phyloP scores from a whole-genome alignment of 163 green algal species.

The Chlorella variabilis region DNA sequence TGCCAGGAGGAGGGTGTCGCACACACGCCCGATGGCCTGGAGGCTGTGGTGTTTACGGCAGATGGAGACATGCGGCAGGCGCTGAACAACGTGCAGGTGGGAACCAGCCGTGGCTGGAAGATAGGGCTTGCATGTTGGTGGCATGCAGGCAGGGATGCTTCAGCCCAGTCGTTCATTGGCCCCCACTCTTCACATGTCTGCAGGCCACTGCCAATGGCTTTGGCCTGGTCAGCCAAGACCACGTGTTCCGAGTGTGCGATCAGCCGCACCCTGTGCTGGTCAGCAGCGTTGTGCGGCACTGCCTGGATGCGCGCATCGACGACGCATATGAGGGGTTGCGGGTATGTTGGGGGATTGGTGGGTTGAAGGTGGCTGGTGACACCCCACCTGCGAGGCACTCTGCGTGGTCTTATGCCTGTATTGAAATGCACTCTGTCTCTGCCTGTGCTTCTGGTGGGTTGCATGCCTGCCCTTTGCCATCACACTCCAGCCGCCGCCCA shows the following conservation, averaged over 20 bases:
- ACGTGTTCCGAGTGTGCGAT: constrained; percentile 98
- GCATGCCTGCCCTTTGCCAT: too few species aligned
- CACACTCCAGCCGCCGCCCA: not conserved
- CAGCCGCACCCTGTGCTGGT: constrained; percentile 96
- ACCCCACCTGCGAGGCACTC: too few species aligned
- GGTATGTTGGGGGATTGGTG: constrained; percentile 54
- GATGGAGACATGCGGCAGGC: constrained; percentile 99
- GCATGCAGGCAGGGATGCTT: too few species aligned
- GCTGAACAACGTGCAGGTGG: constrained; percentile 87
- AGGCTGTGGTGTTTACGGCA: constrained; percentile 97
- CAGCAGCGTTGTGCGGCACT: constrained; percentile 77
- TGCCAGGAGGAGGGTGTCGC: constrained; percentile 60
- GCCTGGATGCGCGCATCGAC: constrained; percentile 74
- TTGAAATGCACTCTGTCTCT: too few species aligned
- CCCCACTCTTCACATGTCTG: too few species aligned
- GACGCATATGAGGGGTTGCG: constrained; percentile 83
- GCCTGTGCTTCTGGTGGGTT: not conserved
- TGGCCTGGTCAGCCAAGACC: constrained; percentile 88
- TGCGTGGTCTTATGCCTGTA: too few species aligned
- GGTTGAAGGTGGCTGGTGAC: too few species aligned
- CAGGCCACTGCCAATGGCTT: constrained; percentile 93
- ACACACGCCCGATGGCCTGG: constrained; percentile 83
- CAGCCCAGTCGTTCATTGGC: too few species aligned
- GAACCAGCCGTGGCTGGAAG: not conserved
- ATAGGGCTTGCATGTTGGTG: too few species aligned